Evolutionary conservation across 768 basidiomycete genomes (phyloP), one percentile per base, ranked within the genome.

Genomic region (Omphalotus guepiniiformis): DNA sequence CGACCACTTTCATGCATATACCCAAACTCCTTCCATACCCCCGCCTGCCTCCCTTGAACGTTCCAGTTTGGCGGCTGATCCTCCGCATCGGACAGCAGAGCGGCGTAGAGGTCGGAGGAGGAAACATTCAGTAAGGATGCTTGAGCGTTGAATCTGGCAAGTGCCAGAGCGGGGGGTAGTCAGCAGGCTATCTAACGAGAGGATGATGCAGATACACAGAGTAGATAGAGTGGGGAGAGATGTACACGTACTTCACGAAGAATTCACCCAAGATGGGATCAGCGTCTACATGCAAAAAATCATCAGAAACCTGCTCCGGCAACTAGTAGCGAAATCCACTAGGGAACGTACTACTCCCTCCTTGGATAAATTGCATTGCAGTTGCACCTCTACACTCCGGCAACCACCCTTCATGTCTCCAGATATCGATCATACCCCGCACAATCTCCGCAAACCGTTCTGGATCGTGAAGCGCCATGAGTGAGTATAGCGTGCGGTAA

Each of bases 361-460:
- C 81, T 58, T 83, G 80, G 21, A 61, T 52, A 41, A 58, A 65
- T 68, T 4, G 78, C 19, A 32, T 27, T 16, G 30, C n/a, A 6
- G 38, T 77, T 3, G 80, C 73, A 38, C 75, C 76, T 44, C 82
- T 73, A 54, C 81, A 82, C 59, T 84, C 81, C 4, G 82, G 82
- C 4, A 84, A 67, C 81, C 81, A 84, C 4, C 82, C 82, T 74
- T 84, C 81, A 46, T 83, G 70, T 54, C 75, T 73, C 56, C 83
- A 80, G 23, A 84, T 82, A 55, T 84, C 75, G 48, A 84, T 75
- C 79, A 83, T 78, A 0, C 78, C 82, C 2, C 82, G 67, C 1
- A 83, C 80, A 37, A 83, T 81, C 12, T 68, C 66, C 1, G 82
- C 70, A 54, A 82, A 83, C 8, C 71, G 76, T 32, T 65, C 67